These are phyloP conservation scores for Mucor piriformis DNA, from an alignment of 371 early-diverging fungal species.

Conservation along the genomic window DNA sequence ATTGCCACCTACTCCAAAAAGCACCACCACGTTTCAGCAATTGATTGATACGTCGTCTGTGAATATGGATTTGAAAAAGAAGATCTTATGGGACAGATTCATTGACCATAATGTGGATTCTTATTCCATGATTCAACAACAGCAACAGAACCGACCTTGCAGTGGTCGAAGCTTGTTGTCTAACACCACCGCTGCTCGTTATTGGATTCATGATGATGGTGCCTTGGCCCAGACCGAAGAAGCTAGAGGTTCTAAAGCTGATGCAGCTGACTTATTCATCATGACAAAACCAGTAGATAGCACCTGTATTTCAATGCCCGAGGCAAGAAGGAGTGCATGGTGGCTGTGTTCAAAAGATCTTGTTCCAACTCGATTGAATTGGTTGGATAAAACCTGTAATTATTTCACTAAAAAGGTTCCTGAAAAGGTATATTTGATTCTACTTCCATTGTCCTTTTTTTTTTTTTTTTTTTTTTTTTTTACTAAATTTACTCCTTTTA, in stretches of 20 bases:
- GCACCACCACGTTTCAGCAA: conserved; percentile 29
- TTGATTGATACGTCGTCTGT: not conserved
- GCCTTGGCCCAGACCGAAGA: conserved; percentile 20
- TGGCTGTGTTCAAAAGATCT: conserved; percentile 15
- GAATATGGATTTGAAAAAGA: not conserved
- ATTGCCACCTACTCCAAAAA: conserved; percentile 36
- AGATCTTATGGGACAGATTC: not conserved
- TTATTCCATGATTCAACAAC: not conserved
- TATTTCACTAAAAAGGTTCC: conserved; percentile 16
- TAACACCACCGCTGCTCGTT: not conserved
- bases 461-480: not conserved
- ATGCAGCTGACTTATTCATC: conserved; percentile 23
- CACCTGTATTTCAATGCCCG: not conserved
- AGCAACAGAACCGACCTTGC: conserved; percentile 7
- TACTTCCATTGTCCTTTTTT: not conserved
- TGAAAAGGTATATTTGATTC: conserved; percentile 16
- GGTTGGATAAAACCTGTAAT: conserved; percentile 14
- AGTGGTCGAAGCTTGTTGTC: not conserved
- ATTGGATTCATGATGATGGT: conserved; percentile 26
- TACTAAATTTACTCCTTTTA: no score
- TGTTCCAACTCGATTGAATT: conserved; percentile 1
- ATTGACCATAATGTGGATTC: conserved; percentile 12
- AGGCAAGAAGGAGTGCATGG: conserved; percentile 13
- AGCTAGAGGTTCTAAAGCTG: conserved; percentile 18
- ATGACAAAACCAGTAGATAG: conserved; percentile 18